Evolutionary conservation across 1,284 basidiomycete species (phyloP).

Genomic region (Heterobasidion annosum): DNA sequence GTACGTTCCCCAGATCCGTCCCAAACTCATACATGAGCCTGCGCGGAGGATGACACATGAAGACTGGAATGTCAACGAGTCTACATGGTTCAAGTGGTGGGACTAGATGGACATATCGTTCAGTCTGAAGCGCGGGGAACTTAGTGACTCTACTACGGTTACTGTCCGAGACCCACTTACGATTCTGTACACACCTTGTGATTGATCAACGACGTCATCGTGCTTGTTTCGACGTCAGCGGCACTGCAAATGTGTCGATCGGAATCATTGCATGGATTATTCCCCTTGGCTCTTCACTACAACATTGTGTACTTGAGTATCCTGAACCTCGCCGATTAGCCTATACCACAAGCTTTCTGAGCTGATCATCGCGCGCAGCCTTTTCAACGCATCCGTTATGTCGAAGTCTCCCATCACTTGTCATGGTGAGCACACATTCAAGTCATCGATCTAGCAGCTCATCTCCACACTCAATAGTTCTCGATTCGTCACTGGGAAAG

Average conservation of each 20-base stretch:
- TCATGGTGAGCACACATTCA: conserved; percentile 47
- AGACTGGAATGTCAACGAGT: neutral
- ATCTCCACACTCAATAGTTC: conserved; percentile 42
- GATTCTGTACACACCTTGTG: too few relatives aligned
- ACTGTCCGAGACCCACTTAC: too few relatives aligned
- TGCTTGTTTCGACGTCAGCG: neutral
- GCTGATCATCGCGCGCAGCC: too few relatives aligned
- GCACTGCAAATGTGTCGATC: neutral
- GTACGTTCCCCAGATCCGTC: neutral
- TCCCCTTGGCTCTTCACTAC: too few relatives aligned
- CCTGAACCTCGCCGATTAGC: too few relatives aligned
- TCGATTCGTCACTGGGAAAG: conserved; percentile 78
- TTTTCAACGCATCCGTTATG: conserved; percentile 10
- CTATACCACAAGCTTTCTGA: too few relatives aligned
- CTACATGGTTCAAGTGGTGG: neutral
- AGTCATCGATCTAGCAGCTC: neutral
- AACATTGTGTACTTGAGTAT: too few relatives aligned
- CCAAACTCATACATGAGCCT: neutral
- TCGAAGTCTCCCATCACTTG: conserved; percentile 81
- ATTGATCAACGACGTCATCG: neutral
- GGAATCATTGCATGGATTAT: too few relatives aligned
- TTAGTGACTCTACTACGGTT: too few relatives aligned
- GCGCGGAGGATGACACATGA: neutral
- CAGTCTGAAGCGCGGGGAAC: too few relatives aligned
- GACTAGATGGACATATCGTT: neutral